Evolutionary conservation across 2,329 filamentous ascomycete species (phyloP), one percentile per base, ranked within the genome.

Genomic region (Alternaria sp.): DNA sequence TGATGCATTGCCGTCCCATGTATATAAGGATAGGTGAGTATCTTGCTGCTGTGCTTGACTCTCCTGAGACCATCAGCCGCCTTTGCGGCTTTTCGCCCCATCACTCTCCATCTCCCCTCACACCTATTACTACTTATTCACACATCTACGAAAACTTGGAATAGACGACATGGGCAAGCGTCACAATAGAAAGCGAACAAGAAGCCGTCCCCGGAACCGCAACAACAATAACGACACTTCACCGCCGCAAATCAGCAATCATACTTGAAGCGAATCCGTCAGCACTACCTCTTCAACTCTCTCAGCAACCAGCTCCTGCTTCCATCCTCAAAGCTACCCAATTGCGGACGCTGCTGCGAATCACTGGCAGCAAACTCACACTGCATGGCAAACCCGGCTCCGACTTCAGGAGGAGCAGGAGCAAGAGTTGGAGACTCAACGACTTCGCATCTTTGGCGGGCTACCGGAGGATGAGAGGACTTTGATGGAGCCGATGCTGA

Each of bases 401-500:
- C 70, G 57, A 24, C 58, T 62, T 5, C 69, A 77, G 54, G 67
- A 71, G 60, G 66, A 74, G 56, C 67, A 66, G 29, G 66, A 72
- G 40, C 59, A 66, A 48, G 67, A 67, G 31, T 44, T 75, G 56
- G 76, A 78, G 61, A 70, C 64, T 33, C 73, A 78, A 51, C 71
- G 73, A n/a, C 69, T 78, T 41, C 74, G 79, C 31, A 72, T 80
- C 61, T 82, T 81, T 64, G 80, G 80, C 21, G 80, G 79, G 28
- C 71, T 77, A 52, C 75, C 70, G 44, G 77, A 76, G 53, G 79
- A 80, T 57, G 79, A 80, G 63, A 70, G 71, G 65, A 72, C 72
- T 59, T 73, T 82, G 13, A 72, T 80, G 50, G 79, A 77, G 50
- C 76, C 78, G 2, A 82, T 82, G 80, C 66, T 82, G 58, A 79